Evolutionary conservation across 2,329 filamentous ascomycete genomes (phyloP), one percentile per base, ranked within the genome.

Genomic region (Fusarium lyarnte): DNA sequence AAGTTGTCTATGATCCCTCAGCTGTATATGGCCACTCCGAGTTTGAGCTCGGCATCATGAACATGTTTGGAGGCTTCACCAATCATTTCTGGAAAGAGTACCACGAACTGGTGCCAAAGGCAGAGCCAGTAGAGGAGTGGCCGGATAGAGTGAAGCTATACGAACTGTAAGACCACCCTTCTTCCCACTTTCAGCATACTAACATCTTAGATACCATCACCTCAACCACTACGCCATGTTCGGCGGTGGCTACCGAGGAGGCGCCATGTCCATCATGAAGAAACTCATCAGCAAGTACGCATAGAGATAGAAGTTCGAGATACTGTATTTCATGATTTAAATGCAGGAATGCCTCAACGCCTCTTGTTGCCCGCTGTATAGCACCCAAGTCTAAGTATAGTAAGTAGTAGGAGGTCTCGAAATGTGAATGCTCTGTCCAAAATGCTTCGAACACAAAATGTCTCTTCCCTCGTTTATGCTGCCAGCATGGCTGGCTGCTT

Each of bases 41-140:
- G 84, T 98, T 92, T 81, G 95, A 98, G 74, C 84, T 97, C 58
- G 95, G 95, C 2, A 97, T 97, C 74, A 98, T 98, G 94, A 89
- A 88, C 57, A 97, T 98, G 94, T 98, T 98, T 86, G 95, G 95
- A 1, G 95, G 95, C 0, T 97, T 97, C 81, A 90, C 90, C 2
- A 76, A 81, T 1, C 81, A 78, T 2, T 97, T 97, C 77, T 90
- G 93, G 86, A 87, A 87, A 36, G 93, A 96, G 79, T 98, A 98
- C 79, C 89, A 93, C 79, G 80, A 84, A 42, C 78, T 94, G 29
- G 90, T 95, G 51, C 92, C 92, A 1, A 97, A 92, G 83, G 91
- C 92, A 13, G 93, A 97, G 79, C 95, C 95, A 0, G 87, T 85
- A 16, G 89, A 88, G 16, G 95, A 98, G 84, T 97, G 93, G 85